These are phyloP conservation scores for Penicillium mononematosum DNA, from an alignment of 495 filamentous ascomycete genomes.

Conservation along the genomic window DNA sequence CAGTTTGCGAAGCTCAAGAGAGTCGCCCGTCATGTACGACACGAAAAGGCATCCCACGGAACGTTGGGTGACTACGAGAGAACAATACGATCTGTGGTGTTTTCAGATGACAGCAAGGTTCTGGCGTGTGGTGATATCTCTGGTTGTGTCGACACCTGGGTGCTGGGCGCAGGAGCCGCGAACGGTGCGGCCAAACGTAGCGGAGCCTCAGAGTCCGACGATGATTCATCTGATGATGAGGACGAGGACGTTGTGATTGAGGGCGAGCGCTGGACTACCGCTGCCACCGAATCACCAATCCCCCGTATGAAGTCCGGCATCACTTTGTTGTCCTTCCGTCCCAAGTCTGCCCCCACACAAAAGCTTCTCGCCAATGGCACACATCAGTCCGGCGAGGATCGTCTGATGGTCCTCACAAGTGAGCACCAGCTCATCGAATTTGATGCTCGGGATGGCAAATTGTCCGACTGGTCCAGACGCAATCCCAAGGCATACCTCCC, in stretches of 20 bases:
- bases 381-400: slow-evolving; percentile 45
- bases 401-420: slow-evolving; percentile 72
- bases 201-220: slow-evolving; percentile 42
- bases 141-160: slow-evolving; percentile 85
- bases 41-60: slow-evolving; percentile 56
- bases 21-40: slow-evolving; percentile 53
- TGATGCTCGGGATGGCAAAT: slow-evolving; percentile 66
- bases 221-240: slow-evolving; percentile 54
- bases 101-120: slow-evolving; percentile 78
- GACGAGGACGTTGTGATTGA: slow-evolving; percentile 41
- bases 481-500: slow-evolving; percentile 78
- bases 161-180: slow-evolving; percentile 54
- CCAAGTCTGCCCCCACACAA: slow-evolving; percentile 23
- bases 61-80: slow-evolving; percentile 76
- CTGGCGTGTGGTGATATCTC: slow-evolving; percentile 76
- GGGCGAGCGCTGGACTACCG: slow-evolving; percentile 63
- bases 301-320: slow-evolving; percentile 72
- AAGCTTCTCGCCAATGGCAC: slow-evolving; percentile 42
- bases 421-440: slow-evolving; percentile 75
- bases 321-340: slow-evolving; percentile 74
- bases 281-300: slow-evolving; percentile 65
- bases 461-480: slow-evolving; percentile 81
- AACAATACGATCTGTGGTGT: slow-evolving; percentile 69
- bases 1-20: slow-evolving; percentile 56
- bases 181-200: slow-evolving; percentile 33